A percentile compares a stretch with the other conserved stretches of the same genome.
Conservation (phyloP, 2,329 filamentous ascomycete genomes). For the Colletotrichum trifolii region DNA sequence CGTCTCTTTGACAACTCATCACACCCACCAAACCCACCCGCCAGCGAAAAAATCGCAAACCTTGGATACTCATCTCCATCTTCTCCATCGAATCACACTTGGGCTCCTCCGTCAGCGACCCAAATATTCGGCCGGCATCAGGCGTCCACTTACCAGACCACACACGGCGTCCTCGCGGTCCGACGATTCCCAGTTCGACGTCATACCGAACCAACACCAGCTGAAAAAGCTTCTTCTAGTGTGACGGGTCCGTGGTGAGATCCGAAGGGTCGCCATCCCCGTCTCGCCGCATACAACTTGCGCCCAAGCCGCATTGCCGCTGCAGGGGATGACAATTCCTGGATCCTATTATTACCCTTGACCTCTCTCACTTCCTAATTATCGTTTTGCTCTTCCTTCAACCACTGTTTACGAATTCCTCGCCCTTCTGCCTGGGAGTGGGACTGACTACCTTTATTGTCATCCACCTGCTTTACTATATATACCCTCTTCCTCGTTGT, state of each 20-base stretch:
- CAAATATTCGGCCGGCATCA: conserved; percentile 20
- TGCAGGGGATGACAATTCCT: conserved; percentile 9
- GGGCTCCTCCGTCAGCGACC: conserved; percentile 11
- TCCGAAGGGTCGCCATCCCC: conserved; percentile 20
- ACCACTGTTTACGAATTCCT: background rate
- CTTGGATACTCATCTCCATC: no score
- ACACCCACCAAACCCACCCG: conserved; percentile 12
- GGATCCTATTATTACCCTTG: conserved; percentile 25
- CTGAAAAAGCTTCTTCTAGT: conserved; percentile 29
- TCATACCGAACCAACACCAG: conserved; percentile 28
- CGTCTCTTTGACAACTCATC: conserved; percentile 15
- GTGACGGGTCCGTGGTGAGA: conserved; percentile 25
- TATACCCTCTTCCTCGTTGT: background rate
- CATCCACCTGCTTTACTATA: background rate
- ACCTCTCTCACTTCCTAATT: conserved; percentile 5
- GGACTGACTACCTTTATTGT: conserved; percentile 11
- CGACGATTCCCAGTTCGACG: conserved; percentile 15
- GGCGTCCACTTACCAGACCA: background rate
- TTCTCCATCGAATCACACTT: conserved; percentile 14
- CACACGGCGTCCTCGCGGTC: conserved; percentile 14
- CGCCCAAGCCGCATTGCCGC: conserved; percentile 10
- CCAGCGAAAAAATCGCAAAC: background rate
- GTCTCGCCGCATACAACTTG: conserved; percentile 13
- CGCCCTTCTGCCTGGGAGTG: background rate
- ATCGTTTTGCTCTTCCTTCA: background rate